Evolutionary conservation across 2,329 filamentous ascomycete genomes (phyloP).

Genomic region (Clarireedia homoeocarpa): DNA sequence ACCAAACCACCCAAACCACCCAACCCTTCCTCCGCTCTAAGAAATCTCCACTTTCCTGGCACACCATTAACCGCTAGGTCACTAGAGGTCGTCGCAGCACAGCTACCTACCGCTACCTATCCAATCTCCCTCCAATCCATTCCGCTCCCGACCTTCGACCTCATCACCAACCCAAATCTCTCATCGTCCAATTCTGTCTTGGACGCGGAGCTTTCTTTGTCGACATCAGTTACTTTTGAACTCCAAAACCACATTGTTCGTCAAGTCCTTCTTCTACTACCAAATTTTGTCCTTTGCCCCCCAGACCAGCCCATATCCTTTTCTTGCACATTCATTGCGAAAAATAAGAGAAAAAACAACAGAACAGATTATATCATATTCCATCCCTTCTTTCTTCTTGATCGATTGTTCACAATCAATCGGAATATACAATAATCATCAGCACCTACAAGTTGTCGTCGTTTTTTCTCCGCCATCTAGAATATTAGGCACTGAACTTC

Average conservation of each 20-base stretch:
- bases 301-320: conserved; percentile 19
- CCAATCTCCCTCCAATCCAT: neutral
- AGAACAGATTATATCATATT: neutral
- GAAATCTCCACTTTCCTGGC: too few species aligned
- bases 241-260: conserved; percentile 22
- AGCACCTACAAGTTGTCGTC: conserved; percentile 16
- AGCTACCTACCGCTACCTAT: conserved; percentile 4
- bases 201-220: neutral
- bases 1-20: too few species aligned
- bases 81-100: neutral
- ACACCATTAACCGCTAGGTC: too few species aligned
- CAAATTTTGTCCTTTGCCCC: conserved; percentile 21
- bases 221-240: neutral
- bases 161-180: too few species aligned
- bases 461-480: conserved; percentile 15
- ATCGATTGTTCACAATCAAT: neutral
- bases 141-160: neutral
- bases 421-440: conserved; percentile 10
- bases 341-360: conserved; percentile 1
- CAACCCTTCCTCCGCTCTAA: too few species aligned
- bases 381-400: conserved; percentile 5
- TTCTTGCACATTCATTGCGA: conserved; percentile 17
- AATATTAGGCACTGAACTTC: conserved; percentile 17
- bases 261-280: conserved; percentile 21
- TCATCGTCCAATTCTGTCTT: conserved; percentile 1